Base-by-base conservation (phyloP, 129 eudicot genomes). In the Kitagawia praeruptora region DNA sequence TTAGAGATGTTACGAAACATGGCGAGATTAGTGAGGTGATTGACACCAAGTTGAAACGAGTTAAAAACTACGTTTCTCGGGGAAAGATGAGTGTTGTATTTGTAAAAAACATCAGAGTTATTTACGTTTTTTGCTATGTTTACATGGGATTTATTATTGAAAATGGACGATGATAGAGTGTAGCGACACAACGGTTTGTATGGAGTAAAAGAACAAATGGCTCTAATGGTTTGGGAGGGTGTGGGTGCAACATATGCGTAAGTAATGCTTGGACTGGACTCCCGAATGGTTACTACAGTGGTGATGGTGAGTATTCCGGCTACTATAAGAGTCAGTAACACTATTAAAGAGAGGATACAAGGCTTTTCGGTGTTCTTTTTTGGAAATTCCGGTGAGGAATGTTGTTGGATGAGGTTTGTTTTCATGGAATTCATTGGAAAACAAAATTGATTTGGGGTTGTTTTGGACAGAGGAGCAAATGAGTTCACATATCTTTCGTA, bases 41-140 rank as follows among this genome's bases (percentile, higher is more conserved):
- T 44, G 0, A 58, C 8, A 18, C 79, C 58, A 21, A 49, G 79
- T 16, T 56, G 79, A 21, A 74, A 54, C 2, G 83, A 81, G 40
- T 74, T 79, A 3, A 14, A 21, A 6, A 71, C 21, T 9, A 40
- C 19, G 19, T 39, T 23, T 40, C n/a, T 13, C n/a, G 75, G 49
- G 28, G 75, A 40, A 15, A 15, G 0, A 41, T 23, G 56, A 44
- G 47, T 44, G 47, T 44, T 8, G 47, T 8, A 44, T 1, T 44
- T 8, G 47, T 8, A 44, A 0, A 44, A 0, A 9, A 8, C 13
- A 44, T 44, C 47, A 44, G 47, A 44, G 0, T 44, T 44, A 44
- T 44, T 44, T 44, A 9, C 0, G 0, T 0, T 44, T 44, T 44
- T 44, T 0, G 47, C 12, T 0, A 44, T 1, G 47, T 44, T 44